A percentile compares a stretch with the other conserved stretches of the same genome.
These are phyloP conservation scores for Allium cepa DNA, from an alignment of 106 monocot species.

Conservation along the genomic window DNA sequence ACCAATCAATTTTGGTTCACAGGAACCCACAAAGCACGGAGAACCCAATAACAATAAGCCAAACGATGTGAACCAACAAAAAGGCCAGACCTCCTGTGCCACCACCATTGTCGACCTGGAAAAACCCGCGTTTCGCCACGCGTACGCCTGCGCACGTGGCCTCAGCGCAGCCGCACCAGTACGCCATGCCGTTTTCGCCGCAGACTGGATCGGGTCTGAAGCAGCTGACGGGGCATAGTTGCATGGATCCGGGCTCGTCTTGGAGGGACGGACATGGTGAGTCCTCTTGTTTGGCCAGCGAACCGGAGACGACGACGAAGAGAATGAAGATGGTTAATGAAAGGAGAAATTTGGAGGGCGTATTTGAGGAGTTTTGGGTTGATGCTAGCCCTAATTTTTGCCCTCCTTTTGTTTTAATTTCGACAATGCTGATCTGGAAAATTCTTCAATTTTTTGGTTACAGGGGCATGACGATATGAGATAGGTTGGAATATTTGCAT, in stretches of 20 bases:
- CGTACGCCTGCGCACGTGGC: constrained; percentile 61
- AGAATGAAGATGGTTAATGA: too few species aligned
- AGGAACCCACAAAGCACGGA: constrained; percentile 29
- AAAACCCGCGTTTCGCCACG: constrained; percentile 60
- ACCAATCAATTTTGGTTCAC: too few species aligned
- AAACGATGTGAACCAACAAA: constrained; percentile 81
- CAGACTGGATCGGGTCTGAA: constrained; percentile 78
- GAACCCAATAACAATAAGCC: constrained; percentile 83
- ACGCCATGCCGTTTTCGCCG: constrained; percentile 73
- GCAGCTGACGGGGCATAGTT: constrained; percentile 45
- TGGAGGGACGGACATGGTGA: background rate
- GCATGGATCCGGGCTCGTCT: background rate
- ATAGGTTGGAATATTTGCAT: too few species aligned
- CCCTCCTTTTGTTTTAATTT: too few species aligned
- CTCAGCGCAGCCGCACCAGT: constrained; percentile 83
- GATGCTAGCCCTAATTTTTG: too few species aligned
- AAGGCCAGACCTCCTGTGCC: constrained; percentile 60
- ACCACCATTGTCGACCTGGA: constrained; percentile 50
- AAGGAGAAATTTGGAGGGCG: too few species aligned
- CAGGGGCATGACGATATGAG: too few species aligned
- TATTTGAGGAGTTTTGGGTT: too few species aligned
- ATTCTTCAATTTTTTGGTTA: too few species aligned
- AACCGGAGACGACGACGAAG: too few species aligned
- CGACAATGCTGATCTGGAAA: too few species aligned
- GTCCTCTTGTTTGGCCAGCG: too few species aligned